Evolutionary conservation across 179 eudicot species (phyloP), one percentile per base, ranked within the genome.

Genomic region (Gypsophila paniculata): DNA sequence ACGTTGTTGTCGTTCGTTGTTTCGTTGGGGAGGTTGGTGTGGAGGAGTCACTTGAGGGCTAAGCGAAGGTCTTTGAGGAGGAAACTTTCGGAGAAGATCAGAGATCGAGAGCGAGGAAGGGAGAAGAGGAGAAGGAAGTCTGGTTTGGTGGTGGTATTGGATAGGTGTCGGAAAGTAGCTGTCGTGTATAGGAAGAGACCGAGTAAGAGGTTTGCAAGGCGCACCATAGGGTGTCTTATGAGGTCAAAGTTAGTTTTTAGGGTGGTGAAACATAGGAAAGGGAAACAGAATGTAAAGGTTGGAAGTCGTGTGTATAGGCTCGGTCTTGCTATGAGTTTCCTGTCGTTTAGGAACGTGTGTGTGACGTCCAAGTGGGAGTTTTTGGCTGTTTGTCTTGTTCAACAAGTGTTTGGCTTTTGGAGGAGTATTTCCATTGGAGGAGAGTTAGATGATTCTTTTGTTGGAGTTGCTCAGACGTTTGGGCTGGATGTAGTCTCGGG

Each of bases 321-420:
- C 68, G 82, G 79, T 25, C 79, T 79, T 55, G 79, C 82, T 21
- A 79, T 79, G 79, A 59, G 82, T 3, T 79, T 79, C 44, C 55
- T 79, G 72, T 79, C 82, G 15, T 79, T 79, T 36, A 70, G 82
- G 52, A 79, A 79, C 65, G 74, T 79, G 26, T 79, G 82, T 63
- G 79, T 79, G 23, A 80, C 77, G 1, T 76, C 80, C 13, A 75
- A 80, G 72, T 76, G 80, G 83, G 83, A 80, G 48, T 80, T 80
- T 59, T 64, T 71, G 77, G 75, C 75, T 17, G 74, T 76, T 38
- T 76, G 80, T 36, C 75, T 80, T 42, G 77, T 80, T 76, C 73
- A 80, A 53, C 83, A 80, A 73, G 80, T 76, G 29, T 80, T 80
- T 58, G 83, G 83, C 29, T 80, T 80, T 48, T 80, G 83, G 83